Evolutionary conservation across 805 yeast species (phyloP), one percentile per base, ranked within the genome.

Genomic region (Isabelozyma heimii): DNA sequence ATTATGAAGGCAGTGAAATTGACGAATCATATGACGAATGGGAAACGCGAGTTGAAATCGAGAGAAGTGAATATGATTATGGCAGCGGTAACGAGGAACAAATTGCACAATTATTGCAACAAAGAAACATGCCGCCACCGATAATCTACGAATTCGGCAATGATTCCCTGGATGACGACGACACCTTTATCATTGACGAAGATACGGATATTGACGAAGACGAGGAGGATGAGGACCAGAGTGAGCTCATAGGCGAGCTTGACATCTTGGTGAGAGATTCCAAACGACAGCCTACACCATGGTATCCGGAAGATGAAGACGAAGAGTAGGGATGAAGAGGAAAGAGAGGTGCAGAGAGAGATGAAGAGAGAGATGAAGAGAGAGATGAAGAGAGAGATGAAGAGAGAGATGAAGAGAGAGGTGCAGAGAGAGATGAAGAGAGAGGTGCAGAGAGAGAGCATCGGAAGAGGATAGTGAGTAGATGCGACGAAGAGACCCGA

Each of bases 201-300:
- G 16, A 42, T 39, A 20, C 26, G 30, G 56, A 51, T n/a, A 43
- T 46, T 37, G 52, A 51, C 15, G 48, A 49, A 15, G 52, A 46
- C n/a, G 47, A 39, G 5, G 52, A 40, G 5, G 49, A 38, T 5
- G 52, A 37, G 6, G 43, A 30, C 6, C 40, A 40, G 10, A 20
- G 24, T 26, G 43, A 40, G 4, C 20, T 16, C 10, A 13, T 16
- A 26, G 43, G 17, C 9, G 43, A 40, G 14, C 14, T 40, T 10
- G 24, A 40, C 13, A 26, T 40, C 5, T 16, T 40, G n/a, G 27
- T 14, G 14, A 12, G 26, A 26, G 44, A 42, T 16, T 20, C n/a
- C 20, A 15, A 42, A 27, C 24, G 14, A 6, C 4, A 26, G 10
- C 37, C 44, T 6, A 42, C 28, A 1, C 28, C 37, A 15, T 42